phyloP scores from a whole-genome alignment of 2,329 filamentous ascomycete genomes.

The Sporothrix brunneoviolacea region DNA sequence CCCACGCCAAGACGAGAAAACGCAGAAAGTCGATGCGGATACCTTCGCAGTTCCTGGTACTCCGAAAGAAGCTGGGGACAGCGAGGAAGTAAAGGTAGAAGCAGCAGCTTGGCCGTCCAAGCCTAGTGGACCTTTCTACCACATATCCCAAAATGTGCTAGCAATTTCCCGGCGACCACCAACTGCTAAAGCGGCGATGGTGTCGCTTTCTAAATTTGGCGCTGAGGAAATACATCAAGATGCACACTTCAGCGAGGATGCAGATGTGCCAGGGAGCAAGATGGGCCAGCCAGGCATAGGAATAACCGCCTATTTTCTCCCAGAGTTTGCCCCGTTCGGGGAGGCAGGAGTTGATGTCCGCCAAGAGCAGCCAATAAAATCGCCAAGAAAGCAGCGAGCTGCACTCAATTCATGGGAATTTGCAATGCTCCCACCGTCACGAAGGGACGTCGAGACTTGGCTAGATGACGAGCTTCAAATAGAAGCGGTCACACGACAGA shows the following conservation, averaged over 20 bases:
- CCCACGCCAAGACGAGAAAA: not conserved
- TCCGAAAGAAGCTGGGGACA: not conserved
- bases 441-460: conserved; percentile 65
- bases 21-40: not conserved
- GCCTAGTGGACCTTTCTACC: not conserved
- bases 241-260: conserved; percentile 76
- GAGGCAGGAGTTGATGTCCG: not conserved
- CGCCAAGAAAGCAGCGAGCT: no score
- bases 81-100: no score
- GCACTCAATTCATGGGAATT: conserved; percentile 68
- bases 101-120: not conserved
- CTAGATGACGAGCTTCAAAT: conserved; percentile 35
- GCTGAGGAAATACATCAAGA: conserved; percentile 75
- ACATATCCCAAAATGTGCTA: not conserved
- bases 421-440: conserved; percentile 61
- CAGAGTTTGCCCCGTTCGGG: not conserved
- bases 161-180: conserved; percentile 2
- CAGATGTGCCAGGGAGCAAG: conserved; percentile 59
- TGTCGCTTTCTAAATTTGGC: conserved; percentile 8
- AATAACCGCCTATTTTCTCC: not conserved
- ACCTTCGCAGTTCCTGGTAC: not conserved
- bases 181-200: not conserved
- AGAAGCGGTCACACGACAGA: conserved; percentile 18
- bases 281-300: not conserved
- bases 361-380: not conserved